Evolutionary conservation across 148 eudicot species (phyloP), one percentile per base, ranked within the genome.

Genomic region (Polygonum maritimum): DNA sequence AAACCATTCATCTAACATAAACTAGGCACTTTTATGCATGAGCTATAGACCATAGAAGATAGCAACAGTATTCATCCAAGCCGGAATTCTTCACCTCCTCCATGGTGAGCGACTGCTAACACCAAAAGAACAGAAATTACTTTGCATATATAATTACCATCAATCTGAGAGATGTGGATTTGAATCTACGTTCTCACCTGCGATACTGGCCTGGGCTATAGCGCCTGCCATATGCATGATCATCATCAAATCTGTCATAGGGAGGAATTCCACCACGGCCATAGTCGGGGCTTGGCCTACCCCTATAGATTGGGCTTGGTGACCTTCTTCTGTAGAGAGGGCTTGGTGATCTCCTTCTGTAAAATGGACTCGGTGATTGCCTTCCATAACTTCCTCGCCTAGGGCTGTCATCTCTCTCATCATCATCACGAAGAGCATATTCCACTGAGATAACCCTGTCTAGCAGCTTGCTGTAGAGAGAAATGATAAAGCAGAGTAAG

Each of bases 371-470:
- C 4, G 92, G 91, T 39, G 98, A 90, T 74, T 91, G 87, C 26
- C 92, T 81, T 36, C 88, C 91, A 82, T 81, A 83, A 12, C 48
- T 38, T 60, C 86, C 81, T 80, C 90, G 84, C 82, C 83, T 83
- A 26, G 96, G 90, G 79, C 88, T 83, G 72, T 77, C 87, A 48
- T 86, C 90, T 71, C 86, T 86, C 81, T 95, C 98, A 76, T 83
- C 90, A 62, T 95, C 97, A 83, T 92, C 97, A 82, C 91, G 92
- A 31, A 92, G 81, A 58, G 98, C 96, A 83, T 95, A 95, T 80
- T 92, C 97, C 74, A 95, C 98, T 16, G 97, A 89, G 47, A 95
- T 90, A 72, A 92, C 97, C 78, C 97, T 88, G 79, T 95, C 98
- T 72, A 87, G 70, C 52, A 95, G 80, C 86, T 90, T 90, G 83